Base-by-base conservation (phyloP, 805 yeast species). In the Yamadazyma sp. region DNA sequence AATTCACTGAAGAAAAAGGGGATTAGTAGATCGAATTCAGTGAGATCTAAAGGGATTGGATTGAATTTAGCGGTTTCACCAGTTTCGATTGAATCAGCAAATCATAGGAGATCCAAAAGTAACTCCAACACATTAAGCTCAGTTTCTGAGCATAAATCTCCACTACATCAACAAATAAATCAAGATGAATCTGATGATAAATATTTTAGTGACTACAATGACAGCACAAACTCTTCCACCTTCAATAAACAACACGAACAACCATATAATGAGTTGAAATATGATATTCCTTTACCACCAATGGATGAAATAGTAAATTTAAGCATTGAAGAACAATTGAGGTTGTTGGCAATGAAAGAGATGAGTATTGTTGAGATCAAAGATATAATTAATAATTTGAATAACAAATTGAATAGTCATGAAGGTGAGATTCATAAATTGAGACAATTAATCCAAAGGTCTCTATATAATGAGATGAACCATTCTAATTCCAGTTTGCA, bases 311-410 rank as follows among this genome's bases (percentile, higher is more conserved):
- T 65, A 10, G 32, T 38, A 7, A 34, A 32, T 6, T 34, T 57
- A 37, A 77, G 69, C 26, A 61, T 80, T 5, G 77, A 76, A 38
- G 75, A 71, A 4, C 73, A 79, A 31, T 56, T 82, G 31, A 68
- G 86, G 42, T 59, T 70, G 7, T 58, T 83, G 29, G 91, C 91
- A 0, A 61, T 76, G 26, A 82, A 80, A 49, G 93, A 83, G 51
- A 75, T 80, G 75, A 74, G 73, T 17, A 62, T 82, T 19, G 70
- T 82, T 32, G 88, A 82, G 45, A 56, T 81, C 27, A 80, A 78
- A 43, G 80, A 76, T 44, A 61, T 65, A 30, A 69, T 80, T 17
- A 70, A 69, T 27, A 69, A 62, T 15, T 39, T 82, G 48, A 52
- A 48, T 14, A 46, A 43, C 2, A 58, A 56, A 30, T 69, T 76